Evolutionary conservation across 331 rosid genomes (phyloP), one percentile per base, ranked within the genome.

Genomic region (Saraca asoca): DNA sequence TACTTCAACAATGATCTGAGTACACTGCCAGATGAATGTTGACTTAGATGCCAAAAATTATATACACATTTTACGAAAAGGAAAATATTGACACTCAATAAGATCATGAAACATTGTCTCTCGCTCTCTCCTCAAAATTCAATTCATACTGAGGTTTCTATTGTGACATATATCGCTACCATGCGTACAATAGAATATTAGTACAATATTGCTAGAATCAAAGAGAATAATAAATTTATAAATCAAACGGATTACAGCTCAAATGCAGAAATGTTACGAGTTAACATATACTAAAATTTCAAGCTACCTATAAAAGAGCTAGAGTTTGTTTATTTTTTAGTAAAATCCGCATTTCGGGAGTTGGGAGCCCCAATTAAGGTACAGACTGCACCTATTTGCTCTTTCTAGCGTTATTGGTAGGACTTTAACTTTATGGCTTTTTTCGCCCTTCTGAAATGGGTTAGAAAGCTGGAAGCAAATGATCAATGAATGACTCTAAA

Each of bases 381-480:
- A 15, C 53, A 59, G 18, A 35, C 51, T 59, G 48, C 60, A 48
- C 60, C 58, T 53, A 43, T 24, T 37, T 42, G 63, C 50, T 7
- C 75, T 64, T 34, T 49, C n/a, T n/a, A n/a, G n/a, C n/a, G n/a
- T 59, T 46, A 51, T 15, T 17, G 49, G 55, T 35, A 14, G 18
- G 17, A 13, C 33, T 42, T 50, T 6, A 63, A 61, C 66, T 64
- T 49, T 39, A 69, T 13, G 45, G 70, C 71, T 78, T 62, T 53
- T 56, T 55, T 34, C 55, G 58, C 75, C 66, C 72, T 62, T 66
- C 58, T 29, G 75, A 74, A 83, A 58, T 50, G 73, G 72, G 82
- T 68, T 69, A 72, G 81, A 51, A 34, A 55, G 58, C 60, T 58
- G 66, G 69, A 64, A 78, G 31, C 31, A 1, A 24, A 24, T 24